Evolutionary conservation across 768 basidiomycete genomes (phyloP).

Genomic region (Boletus fagicola): DNA sequence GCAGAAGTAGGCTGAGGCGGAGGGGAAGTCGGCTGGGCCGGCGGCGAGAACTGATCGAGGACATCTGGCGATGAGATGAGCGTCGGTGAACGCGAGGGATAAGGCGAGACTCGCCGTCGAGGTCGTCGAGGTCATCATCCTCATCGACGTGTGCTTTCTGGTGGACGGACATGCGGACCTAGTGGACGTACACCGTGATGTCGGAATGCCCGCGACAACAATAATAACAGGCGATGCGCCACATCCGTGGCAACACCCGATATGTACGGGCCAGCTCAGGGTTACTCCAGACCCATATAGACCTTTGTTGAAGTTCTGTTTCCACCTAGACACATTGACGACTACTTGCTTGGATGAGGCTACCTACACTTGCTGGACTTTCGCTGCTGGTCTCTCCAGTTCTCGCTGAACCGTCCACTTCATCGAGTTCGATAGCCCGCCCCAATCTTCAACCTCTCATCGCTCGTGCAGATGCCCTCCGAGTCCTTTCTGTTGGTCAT

Average conservation of each 20-base stretch:
- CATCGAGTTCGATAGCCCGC: constrained; percentile 41
- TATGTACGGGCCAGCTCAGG: no score
- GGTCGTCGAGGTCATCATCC: constrained; percentile 42
- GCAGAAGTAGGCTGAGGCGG: constrained; percentile 18
- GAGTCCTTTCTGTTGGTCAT: constrained; percentile 70
- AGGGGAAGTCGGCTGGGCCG: constrained; percentile 11
- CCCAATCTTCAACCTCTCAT: constrained; percentile 72
- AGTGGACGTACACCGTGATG: no score
- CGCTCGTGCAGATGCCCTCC: constrained; percentile 64
- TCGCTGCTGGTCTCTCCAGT: constrained; percentile 26
- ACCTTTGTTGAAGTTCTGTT: no score
- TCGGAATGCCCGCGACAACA: no score
- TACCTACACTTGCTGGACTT: constrained; percentile 23
- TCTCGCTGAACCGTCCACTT: constrained; percentile 23
- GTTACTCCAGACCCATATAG: no score
- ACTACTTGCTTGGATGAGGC: constrained; percentile 20
- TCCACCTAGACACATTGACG: no score
- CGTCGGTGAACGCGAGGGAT: background rate
- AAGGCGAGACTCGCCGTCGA: constrained; percentile 36
- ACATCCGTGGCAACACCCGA: no score
- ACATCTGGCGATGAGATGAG: constrained; percentile 39
- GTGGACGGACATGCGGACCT: constrained; percentile 17
- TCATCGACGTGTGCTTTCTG: constrained; percentile 28
- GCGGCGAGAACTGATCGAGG: constrained; percentile 43
- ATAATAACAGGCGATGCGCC: no score